These are phyloP conservation scores for Penicillium dipodomyicola DNA, from an alignment of 495 filamentous ascomycete genomes.

Conservation along the genomic window DNA sequence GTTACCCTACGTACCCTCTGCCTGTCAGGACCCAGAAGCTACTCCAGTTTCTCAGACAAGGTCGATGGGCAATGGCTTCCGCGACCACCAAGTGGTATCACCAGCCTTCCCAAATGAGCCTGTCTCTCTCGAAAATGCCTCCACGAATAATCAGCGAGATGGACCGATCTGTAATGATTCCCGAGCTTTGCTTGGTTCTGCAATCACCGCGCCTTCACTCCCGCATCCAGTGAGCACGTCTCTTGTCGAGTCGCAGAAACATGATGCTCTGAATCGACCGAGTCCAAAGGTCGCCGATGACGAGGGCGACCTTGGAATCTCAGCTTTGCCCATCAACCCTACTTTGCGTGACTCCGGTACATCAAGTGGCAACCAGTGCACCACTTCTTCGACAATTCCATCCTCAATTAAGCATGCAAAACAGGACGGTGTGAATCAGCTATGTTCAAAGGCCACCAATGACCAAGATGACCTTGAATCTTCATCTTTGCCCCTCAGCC, in stretches of 20 bases:
- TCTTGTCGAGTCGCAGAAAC: background rate
- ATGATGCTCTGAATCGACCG: background rate
- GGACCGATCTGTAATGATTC: background rate
- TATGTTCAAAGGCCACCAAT: background rate
- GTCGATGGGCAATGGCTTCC: constrained; percentile 1
- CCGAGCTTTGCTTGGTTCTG: background rate
- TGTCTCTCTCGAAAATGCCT: background rate
- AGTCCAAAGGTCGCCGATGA: constrained; percentile 3
- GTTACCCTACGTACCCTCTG: background rate
- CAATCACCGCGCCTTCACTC: background rate
- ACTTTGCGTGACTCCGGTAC: background rate
- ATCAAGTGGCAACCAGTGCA: background rate
- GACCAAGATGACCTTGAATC: constrained; percentile 11
- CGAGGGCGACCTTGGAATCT: constrained; percentile 13
- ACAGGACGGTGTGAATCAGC: background rate
- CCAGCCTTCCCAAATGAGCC: background rate
- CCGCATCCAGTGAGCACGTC: background rate
- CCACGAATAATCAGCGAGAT: background rate
- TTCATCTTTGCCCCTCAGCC: constrained; percentile 16
- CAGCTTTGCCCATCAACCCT: constrained; percentile 13
- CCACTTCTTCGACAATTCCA: background rate
- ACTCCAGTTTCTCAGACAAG: background rate
- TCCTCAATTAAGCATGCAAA: background rate
- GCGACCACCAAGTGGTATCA: background rate
- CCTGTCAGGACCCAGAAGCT: background rate